phyloP scores from a whole-genome alignment of 306 rosid species.

The Leucaena leucocephala region DNA sequence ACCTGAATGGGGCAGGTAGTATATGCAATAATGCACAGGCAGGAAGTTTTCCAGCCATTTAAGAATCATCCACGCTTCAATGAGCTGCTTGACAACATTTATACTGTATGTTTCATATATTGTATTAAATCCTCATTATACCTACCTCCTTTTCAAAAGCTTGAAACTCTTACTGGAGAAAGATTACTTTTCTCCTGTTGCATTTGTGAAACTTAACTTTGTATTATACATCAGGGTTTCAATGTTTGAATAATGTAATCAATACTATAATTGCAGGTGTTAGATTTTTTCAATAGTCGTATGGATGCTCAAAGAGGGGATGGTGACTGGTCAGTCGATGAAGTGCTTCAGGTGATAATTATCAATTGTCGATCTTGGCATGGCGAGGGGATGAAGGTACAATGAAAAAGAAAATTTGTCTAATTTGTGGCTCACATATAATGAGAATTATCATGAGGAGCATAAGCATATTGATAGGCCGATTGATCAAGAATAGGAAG shows the following conservation, averaged over 20 bases:
- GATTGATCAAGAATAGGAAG: too few relatives aligned
- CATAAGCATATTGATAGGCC: too few relatives aligned
- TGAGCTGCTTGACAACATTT: slow-evolving; percentile 92
- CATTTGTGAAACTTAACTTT: slow-evolving; percentile 7
- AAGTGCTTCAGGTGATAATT: slow-evolving; percentile 89
- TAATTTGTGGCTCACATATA: slow-evolving; percentile 19
- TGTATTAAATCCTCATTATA: slow-evolving; percentile 2
- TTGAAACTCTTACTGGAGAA: slow-evolving; percentile 30
- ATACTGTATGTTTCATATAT: slow-evolving; percentile 61
- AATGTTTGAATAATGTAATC: slow-evolving; percentile 25
- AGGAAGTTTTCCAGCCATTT: slow-evolving; percentile 97
- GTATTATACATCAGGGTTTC: slow-evolving; percentile 6
- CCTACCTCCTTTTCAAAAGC: slow-evolving; percentile 11
- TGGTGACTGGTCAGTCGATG: slow-evolving; percentile 93
- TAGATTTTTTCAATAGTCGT: slow-evolving; percentile 95
- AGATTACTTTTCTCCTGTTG: slow-evolving; percentile 19
- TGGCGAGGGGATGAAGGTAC: slow-evolving; percentile 98
- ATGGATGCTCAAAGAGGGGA: slow-evolving; percentile 85
- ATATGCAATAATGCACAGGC: slow-evolving; percentile 96
- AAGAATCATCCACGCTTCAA: slow-evolving; percentile 93
- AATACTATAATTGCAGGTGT: slow-evolving; percentile 59
- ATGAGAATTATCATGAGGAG: slow-evolving; percentile 25
- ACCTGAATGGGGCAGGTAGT: slow-evolving; percentile 66
- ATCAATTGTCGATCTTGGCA: slow-evolving; percentile 94
- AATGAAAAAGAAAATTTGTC: slow-evolving; percentile 13